Conservation (phyloP, 1,284 basidiomycete genomes). For the Mycosarcoma mackinlayi region DNA sequence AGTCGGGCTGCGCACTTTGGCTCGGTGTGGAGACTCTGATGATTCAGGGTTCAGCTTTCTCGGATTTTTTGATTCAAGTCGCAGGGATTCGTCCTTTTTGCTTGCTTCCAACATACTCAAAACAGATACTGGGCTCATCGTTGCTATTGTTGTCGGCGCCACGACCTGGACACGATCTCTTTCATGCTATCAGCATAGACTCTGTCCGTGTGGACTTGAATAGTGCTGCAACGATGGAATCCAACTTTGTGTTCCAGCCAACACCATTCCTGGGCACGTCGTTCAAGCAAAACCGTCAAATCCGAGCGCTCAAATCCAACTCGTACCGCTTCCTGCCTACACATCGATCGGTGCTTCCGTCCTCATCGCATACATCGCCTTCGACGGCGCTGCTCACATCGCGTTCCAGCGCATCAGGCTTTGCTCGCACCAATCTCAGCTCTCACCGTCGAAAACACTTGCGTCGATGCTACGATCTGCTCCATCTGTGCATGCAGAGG, state of each 20-base stretch:
- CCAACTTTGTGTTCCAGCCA: constrained; percentile 3
- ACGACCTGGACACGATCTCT: not conserved
- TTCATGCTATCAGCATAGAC: too few species aligned
- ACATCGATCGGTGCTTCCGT: constrained; percentile 19
- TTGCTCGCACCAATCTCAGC: constrained; percentile 8
- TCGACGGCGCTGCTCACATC: constrained; percentile 15
- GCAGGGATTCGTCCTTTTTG: too few species aligned
- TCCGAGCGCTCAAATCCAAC: constrained; percentile 35
- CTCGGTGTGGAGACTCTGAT: too few species aligned
- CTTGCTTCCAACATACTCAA: too few species aligned
- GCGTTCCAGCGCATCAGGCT: not conserved
- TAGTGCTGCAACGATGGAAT: constrained; percentile 36
- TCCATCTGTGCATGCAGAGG: constrained; percentile 20
- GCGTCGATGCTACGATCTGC: constrained; percentile 23
- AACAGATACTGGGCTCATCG: too few species aligned
- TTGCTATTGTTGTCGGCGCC: too few species aligned
- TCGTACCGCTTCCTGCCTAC: constrained; percentile 16
- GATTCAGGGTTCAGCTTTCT: too few species aligned
- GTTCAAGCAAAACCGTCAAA: constrained; percentile 30
- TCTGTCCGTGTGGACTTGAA: too few species aligned
- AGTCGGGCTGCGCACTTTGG: not conserved
- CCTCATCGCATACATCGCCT: constrained; percentile 18
- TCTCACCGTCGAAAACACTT: constrained; percentile 25
- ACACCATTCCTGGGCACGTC: constrained; percentile 25
- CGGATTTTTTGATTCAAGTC: too few species aligned